Conservation (phyloP, 2,329 filamentous ascomycete species). For the Venturia asperata region DNA sequence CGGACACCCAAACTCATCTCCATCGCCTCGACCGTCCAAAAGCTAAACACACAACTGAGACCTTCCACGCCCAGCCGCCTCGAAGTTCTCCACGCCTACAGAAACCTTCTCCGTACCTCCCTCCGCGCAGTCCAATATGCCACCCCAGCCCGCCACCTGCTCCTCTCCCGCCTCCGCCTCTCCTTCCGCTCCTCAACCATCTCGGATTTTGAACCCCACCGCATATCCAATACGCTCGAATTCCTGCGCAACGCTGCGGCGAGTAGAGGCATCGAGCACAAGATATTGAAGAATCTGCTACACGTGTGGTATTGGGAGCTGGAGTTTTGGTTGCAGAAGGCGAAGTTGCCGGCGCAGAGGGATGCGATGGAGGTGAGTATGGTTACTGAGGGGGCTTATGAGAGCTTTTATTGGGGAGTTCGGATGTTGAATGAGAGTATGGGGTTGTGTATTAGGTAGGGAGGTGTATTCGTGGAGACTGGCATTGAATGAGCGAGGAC, state of each 20-base stretch:
- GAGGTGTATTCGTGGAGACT: background rate
- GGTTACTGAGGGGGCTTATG: slow-evolving; percentile 8
- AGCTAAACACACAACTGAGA: background rate
- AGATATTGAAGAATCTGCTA: slow-evolving; percentile 62
- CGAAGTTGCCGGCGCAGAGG: slow-evolving; percentile 13
- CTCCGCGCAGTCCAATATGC: slow-evolving; percentile 68
- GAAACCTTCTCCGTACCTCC: slow-evolving; percentile 58
- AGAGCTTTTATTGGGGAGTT: slow-evolving; percentile 49
- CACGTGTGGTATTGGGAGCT: slow-evolving; percentile 38
- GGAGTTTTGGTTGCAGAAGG: slow-evolving; percentile 27
- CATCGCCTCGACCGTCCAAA: background rate
- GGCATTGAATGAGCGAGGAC: background rate
- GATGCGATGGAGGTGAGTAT: background rate
- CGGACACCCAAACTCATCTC: background rate
- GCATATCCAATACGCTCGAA: slow-evolving; percentile 58
- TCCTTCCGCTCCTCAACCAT: slow-evolving; percentile 33
- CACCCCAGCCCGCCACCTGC: slow-evolving; percentile 57
- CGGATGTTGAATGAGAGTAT: slow-evolving; percentile 68
- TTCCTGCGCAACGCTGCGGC: slow-evolving; percentile 61
- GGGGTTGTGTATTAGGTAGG: slow-evolving; percentile 48
- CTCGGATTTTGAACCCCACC: slow-evolving; percentile 34
- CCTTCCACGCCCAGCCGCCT: no score
- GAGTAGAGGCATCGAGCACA: slow-evolving; percentile 62
- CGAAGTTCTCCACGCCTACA: slow-evolving; percentile 56
- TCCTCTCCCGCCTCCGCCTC: slow-evolving; percentile 45